Conservation (phyloP, 768 basidiomycete genomes). For the Rhizopogon roseolus region DNA sequence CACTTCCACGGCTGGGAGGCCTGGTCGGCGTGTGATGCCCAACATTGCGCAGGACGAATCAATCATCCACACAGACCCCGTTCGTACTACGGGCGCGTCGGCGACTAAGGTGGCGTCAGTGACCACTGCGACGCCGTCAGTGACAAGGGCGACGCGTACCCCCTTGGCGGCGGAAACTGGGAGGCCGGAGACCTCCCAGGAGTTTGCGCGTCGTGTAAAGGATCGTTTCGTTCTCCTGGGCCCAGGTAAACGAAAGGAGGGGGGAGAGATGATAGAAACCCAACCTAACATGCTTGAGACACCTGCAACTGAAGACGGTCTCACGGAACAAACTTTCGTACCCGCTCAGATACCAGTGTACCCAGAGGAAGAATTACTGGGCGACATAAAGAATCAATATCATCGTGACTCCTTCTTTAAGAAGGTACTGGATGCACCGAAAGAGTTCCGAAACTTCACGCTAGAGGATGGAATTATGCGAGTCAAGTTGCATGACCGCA, state of each 20-base stretch:
- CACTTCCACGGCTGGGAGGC: no score
- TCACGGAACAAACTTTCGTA: no score
- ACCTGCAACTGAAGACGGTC: no score
- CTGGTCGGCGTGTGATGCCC: no score
- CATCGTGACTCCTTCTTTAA: constrained; percentile 23
- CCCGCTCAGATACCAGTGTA: not conserved
- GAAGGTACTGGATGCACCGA: constrained; percentile 14
- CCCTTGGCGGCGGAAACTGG: not conserved
- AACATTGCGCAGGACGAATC: no score
- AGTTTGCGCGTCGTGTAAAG: constrained; percentile 5
- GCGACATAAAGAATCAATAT: constrained; percentile 10
- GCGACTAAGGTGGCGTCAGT: no score
- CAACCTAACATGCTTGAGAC: not conserved
- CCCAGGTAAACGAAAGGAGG: constrained; percentile 14
- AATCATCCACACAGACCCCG: no score
- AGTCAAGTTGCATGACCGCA: constrained; percentile 2
- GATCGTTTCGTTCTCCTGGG: constrained; percentile 11
- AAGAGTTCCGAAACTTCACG: constrained; percentile 19
- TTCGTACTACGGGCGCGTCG: no score
- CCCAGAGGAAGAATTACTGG: not conserved
- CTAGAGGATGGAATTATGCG: constrained; percentile 15
- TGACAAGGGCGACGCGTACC: no score
- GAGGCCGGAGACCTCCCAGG: not conserved
- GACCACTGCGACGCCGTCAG: no score
- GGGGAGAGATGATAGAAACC: constrained; percentile 6